Evolutionary conservation across 768 basidiomycete species (phyloP).

Genomic region (Serendipita indica): DNA sequence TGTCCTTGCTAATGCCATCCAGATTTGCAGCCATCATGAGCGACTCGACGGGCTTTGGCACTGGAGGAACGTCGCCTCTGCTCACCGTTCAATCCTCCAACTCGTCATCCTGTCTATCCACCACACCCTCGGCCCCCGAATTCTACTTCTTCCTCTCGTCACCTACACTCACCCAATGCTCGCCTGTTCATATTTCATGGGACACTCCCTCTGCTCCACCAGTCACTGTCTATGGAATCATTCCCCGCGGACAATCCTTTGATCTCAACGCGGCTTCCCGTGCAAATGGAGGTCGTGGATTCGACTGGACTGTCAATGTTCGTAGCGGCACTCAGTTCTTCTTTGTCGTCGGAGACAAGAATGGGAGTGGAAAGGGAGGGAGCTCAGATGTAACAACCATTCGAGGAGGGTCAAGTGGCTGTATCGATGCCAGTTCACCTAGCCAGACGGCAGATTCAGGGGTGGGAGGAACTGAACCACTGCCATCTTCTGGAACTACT

Average conservation of each 20-base stretch:
- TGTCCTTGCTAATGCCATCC: slow-evolving; percentile 22
- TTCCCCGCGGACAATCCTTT: slow-evolving; percentile 39
- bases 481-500: not conserved
- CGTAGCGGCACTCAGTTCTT: slow-evolving; percentile 51
- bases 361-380: slow-evolving; percentile 56
- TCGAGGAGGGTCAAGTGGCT: slow-evolving; percentile 3
- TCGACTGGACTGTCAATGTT: slow-evolving; percentile 50
- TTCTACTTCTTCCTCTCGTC: slow-evolving; percentile 19
- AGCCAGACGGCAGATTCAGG: slow-evolving; percentile 9
- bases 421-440: slow-evolving; percentile 9
- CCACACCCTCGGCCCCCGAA: slow-evolving; percentile 9
- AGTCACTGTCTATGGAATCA: slow-evolving; percentile 41
- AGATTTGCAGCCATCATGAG: slow-evolving; percentile 51
- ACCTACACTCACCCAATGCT: slow-evolving; percentile 29
- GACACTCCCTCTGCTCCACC: slow-evolving; percentile 64
- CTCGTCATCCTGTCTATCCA: slow-evolving; percentile 22
- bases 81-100: slow-evolving; percentile 21
- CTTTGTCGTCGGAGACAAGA: slow-evolving; percentile 48
- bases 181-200: slow-evolving; percentile 12
- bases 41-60: slow-evolving; percentile 13
- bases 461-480: not conserved
- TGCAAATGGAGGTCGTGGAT: slow-evolving; percentile 31
- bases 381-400: slow-evolving; percentile 20
- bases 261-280: slow-evolving; percentile 26
- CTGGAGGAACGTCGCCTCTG: slow-evolving; percentile 14